phyloP scores from a whole-genome alignment of 176 grass and related monocot genomes.

The Raddia guianensis region DNA sequence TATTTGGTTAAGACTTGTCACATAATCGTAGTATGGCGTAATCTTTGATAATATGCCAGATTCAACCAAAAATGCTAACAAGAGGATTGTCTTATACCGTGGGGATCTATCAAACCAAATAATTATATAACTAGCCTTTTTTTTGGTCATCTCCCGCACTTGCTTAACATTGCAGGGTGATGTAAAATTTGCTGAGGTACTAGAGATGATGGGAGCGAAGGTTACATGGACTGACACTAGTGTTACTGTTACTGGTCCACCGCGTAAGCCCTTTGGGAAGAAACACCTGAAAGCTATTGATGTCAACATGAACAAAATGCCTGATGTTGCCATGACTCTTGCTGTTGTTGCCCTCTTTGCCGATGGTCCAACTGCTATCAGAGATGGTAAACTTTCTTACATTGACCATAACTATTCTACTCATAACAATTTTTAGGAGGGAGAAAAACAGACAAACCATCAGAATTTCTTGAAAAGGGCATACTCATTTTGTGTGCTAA shows the following conservation, averaged over 20 bases:
- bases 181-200: constrained; percentile 97
- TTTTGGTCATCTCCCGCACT: neutral
- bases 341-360: constrained; percentile 95
- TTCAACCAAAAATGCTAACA: neutral
- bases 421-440: neutral
- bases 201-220: constrained; percentile 97
- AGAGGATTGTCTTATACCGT: neutral
- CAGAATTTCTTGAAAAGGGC: neutral
- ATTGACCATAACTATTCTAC: neutral
- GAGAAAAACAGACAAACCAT: neutral
- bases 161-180: constrained; percentile 67
- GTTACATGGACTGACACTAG: constrained; percentile 95
- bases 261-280: constrained; percentile 60
- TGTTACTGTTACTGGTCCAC: constrained; percentile 88
- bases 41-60: neutral
- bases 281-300: constrained; percentile 86
- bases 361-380: constrained; percentile 92
- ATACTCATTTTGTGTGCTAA: neutral
- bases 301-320: constrained; percentile 99
- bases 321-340: constrained; percentile 97
- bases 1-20: neutral
- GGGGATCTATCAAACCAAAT: neutral
- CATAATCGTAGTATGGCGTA: neutral
- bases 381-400: constrained; percentile 69
- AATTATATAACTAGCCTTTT: neutral